A percentile compares a stretch with the other conserved stretches of the same genome.
phyloP scores from a whole-genome alignment of 495 filamentous ascomycete genomes.

The Bacidia rubella region DNA sequence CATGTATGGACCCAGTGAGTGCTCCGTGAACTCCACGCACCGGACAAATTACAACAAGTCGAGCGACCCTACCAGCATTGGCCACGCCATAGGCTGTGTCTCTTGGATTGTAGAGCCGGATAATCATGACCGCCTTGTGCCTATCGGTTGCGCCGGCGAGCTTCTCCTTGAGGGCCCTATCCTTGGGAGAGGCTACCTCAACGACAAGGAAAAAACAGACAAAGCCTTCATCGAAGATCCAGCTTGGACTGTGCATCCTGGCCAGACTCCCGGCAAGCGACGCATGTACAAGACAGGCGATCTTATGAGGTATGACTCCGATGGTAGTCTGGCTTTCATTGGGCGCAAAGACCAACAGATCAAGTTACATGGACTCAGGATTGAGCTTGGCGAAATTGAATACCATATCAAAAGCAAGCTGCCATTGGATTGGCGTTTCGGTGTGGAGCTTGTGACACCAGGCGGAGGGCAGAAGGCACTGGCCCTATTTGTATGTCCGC shows the following conservation, averaged over 20 bases:
- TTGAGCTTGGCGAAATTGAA: slow-evolving; percentile 55
- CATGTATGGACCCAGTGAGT: slow-evolving; percentile 43
- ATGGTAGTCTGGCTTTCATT: slow-evolving; percentile 38
- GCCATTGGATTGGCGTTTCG: slow-evolving; percentile 26
- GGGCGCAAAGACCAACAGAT: slow-evolving; percentile 52
- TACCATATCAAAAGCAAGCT: slow-evolving; percentile 30
- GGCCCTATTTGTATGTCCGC: slow-evolving; percentile 25
- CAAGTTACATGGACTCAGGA: slow-evolving; percentile 51
- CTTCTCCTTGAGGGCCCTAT: slow-evolving; percentile 29
- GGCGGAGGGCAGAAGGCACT: slow-evolving; percentile 27
- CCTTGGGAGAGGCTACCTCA: slow-evolving; percentile 26
- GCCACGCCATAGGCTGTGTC: slow-evolving; percentile 12
- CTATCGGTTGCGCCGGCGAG: slow-evolving; percentile 28
- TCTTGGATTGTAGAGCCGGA: slow-evolving; percentile 27
- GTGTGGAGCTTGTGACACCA: slow-evolving; percentile 31
- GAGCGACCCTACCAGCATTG: slow-evolving; percentile 11
- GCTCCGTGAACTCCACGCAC: slow-evolving; percentile 11
- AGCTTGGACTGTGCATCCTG: slow-evolving; percentile 2
- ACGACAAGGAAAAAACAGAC: slow-evolving; percentile 25
- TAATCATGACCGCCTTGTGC: slow-evolving; percentile 24
- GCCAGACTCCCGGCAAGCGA: slow-evolving; percentile 3
- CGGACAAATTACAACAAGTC: slow-evolving; percentile 5
- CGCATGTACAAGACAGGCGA: slow-evolving; percentile 27
- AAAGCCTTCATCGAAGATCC: slow-evolving; percentile 23
- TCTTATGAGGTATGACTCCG: slow-evolving; percentile 38